Evolutionary conservation across 371 early-diverging fungal species (phyloP).

Genomic region (Sporodiniella umbellata): DNA sequence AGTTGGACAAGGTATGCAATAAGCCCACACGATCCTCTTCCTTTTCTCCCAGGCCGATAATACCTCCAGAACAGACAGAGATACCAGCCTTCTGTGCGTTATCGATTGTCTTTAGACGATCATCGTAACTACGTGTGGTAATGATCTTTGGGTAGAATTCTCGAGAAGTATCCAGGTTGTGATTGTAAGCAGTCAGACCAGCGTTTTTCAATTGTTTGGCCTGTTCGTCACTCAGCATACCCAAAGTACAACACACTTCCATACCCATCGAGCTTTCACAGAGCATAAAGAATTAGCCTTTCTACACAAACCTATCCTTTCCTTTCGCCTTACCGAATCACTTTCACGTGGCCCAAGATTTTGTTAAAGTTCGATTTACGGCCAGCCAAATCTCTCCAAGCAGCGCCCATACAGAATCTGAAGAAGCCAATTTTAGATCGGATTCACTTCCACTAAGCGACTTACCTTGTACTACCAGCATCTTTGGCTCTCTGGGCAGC

Average conservation of each 20-base stretch:
- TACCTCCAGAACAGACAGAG: constrained; percentile 87
- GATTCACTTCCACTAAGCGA: neutral
- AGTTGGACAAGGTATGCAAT: constrained; percentile 72
- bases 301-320: neutral
- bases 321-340: constrained; percentile 63
- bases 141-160: constrained; percentile 87
- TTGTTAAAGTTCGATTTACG: constrained; percentile 84
- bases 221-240: constrained; percentile 79
- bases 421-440: neutral
- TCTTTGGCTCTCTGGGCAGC: constrained; percentile 81
- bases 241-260: constrained; percentile 90
- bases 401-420: constrained; percentile 83
- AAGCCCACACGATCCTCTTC: constrained; percentile 77
- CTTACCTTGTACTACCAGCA: constrained; percentile 69
- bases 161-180: constrained; percentile 84
- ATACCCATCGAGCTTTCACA: constrained; percentile 76
- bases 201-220: constrained; percentile 79
- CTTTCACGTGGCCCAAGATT: constrained; percentile 73
- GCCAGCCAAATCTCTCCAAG: constrained; percentile 83
- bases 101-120: constrained; percentile 74
- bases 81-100: constrained; percentile 82
- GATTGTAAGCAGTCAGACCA: constrained; percentile 89
- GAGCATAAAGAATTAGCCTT: neutral
- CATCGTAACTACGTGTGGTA: constrained; percentile 81
- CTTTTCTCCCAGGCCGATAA: constrained; percentile 83